These are phyloP conservation scores for Picochlorum sp. DNA, from an alignment of 139 green algal species.

Conservation along the genomic window DNA sequence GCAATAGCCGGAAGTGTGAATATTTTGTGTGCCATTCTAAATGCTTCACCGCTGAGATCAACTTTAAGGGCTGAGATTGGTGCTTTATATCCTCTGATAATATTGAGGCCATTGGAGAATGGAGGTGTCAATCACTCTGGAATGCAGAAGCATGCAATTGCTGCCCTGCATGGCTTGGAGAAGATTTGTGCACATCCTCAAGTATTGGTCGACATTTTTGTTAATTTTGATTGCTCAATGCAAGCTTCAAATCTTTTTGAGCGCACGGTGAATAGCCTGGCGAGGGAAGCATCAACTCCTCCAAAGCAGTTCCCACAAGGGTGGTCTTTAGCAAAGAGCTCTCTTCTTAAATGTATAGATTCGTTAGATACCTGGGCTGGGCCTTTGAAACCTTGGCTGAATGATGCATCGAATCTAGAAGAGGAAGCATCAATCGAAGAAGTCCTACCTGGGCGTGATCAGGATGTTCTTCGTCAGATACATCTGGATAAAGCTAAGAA, in stretches of 20 bases:
- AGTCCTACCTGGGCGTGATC: not conserved
- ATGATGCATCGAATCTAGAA: not conserved
- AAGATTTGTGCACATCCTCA: slow-evolving; percentile 7
- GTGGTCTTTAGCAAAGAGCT: slow-evolving; percentile 13
- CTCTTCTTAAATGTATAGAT: slow-evolving; percentile 42
- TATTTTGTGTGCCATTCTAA: slow-evolving; percentile 3
- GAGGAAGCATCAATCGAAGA: slow-evolving; percentile 1
- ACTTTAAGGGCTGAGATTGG: slow-evolving; percentile 73
- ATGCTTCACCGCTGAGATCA: slow-evolving; percentile 29
- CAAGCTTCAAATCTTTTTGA: slow-evolving; percentile 75
- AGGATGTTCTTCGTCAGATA: slow-evolving; percentile 55
- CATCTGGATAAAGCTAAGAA: slow-evolving; percentile 65
- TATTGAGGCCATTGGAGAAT: slow-evolving; percentile 72
- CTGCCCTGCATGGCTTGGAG: not conserved
- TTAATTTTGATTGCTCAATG: slow-evolving; percentile 93
- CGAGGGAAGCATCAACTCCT: not conserved
- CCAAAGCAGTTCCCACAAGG: not conserved
- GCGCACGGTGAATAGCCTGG: slow-evolving; percentile 28
- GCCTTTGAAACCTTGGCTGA: slow-evolving; percentile 38
- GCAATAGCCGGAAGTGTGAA: slow-evolving; percentile 7
- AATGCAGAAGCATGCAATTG: not conserved
- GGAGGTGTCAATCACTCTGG: slow-evolving; percentile 2
- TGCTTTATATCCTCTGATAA: slow-evolving; percentile 79
- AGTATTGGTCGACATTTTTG: slow-evolving; percentile 77
- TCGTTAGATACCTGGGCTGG: slow-evolving; percentile 67